Conservation (phyloP, 306 rosid genomes). For the Acacia confusa region DNA sequence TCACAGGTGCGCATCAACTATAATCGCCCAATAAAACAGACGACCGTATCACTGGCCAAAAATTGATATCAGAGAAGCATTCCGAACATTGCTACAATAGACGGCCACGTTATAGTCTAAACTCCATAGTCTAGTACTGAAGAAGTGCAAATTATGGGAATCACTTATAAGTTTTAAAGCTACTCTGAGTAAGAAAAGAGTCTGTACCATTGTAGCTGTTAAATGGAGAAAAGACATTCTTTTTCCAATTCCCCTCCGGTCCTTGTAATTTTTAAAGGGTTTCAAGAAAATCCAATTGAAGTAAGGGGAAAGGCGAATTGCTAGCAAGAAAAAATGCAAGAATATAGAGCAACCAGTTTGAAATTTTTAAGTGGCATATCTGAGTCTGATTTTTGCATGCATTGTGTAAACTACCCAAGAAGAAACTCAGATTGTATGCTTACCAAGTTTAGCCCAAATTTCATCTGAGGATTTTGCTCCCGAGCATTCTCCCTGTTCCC, state of each 20-base stretch:
- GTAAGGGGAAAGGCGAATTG: not conserved
- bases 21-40: slow-evolving; percentile 12
- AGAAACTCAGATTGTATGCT: not conserved
- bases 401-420: not conserved
- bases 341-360: slow-evolving; percentile 15
- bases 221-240: slow-evolving; percentile 1
- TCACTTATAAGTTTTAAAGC: not conserved
- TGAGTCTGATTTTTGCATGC: slow-evolving; percentile 8
- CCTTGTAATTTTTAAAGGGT: slow-evolving; percentile 9
- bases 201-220: not conserved
- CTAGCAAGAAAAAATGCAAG: not conserved
- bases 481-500: slow-evolving; percentile 65
- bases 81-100: not conserved
- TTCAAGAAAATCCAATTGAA: not conserved
- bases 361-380: slow-evolving; percentile 11
- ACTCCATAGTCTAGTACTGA: not conserved
- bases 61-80: not conserved
- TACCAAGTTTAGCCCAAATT: slow-evolving; percentile 91
- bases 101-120: not conserved
- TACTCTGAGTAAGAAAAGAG: not conserved
- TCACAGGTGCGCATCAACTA: slow-evolving; percentile 9
- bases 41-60: not conserved
- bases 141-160: not conserved
- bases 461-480: slow-evolving; percentile 49
- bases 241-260: slow-evolving; percentile 16